Conservation (phyloP, 2,329 filamentous ascomycete species). For the Cercospora sp. region DNA sequence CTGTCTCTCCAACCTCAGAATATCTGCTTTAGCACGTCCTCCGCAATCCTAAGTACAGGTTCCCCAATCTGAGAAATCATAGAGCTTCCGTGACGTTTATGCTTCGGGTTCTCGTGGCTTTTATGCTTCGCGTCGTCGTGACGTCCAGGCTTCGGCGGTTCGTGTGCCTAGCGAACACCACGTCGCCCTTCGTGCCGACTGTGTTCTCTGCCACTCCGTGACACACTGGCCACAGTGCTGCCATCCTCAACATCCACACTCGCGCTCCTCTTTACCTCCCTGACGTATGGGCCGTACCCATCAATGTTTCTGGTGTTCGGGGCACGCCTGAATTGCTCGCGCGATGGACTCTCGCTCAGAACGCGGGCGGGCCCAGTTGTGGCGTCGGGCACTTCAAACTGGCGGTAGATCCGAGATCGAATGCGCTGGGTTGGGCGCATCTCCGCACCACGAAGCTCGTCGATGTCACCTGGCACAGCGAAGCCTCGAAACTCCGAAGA, state of each 20-base stretch:
- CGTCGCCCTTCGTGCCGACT: constrained; percentile 14
- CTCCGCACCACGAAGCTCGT: background rate
- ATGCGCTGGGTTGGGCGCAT: background rate
- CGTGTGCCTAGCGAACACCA: constrained; percentile 20
- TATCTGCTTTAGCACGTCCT: constrained; percentile 20
- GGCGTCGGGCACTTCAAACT: background rate
- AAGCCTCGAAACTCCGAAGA: constrained; percentile 28
- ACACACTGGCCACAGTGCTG: constrained; percentile 14
- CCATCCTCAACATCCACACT: constrained; percentile 26
- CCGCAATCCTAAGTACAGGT: constrained; percentile 20
- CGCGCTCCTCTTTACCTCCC: constrained; percentile 18
- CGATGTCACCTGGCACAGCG: background rate
- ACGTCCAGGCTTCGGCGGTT: constrained; percentile 7
- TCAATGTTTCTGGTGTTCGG: constrained; percentile 8
- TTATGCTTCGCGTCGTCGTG: constrained; percentile 1
- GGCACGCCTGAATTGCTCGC: constrained; percentile 23
- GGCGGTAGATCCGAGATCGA: background rate
- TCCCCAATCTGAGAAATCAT: constrained; percentile 18
- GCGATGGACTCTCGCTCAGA: constrained; percentile 36
- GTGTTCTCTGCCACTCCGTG: constrained; percentile 5
- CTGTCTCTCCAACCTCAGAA: constrained; percentile 1
- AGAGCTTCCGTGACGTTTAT: constrained; percentile 8
- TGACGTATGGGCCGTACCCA: constrained; percentile 28
- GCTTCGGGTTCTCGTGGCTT: constrained; percentile 4
- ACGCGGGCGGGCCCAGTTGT: constrained; percentile 9